Evolutionary conservation across 768 basidiomycete species (phyloP), one percentile per base, ranked within the genome.

Genomic region (Boletus fagicola): DNA sequence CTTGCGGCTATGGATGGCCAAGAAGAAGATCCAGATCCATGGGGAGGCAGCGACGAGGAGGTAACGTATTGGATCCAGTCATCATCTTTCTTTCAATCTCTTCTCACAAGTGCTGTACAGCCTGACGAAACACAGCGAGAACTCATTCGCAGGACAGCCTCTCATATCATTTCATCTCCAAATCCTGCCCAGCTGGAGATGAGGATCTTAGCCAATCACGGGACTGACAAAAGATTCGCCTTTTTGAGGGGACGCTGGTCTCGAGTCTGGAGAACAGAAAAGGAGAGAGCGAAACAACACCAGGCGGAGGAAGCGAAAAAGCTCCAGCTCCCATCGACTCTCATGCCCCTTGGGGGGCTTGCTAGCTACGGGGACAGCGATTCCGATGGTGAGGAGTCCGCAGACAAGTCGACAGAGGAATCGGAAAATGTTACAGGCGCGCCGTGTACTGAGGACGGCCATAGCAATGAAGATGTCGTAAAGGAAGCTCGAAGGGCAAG

Each of bases 161-260:
- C 68, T 13, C 89, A 92, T 58, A 72, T 95, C 33, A 66, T 80
- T 26, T 72, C 83, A 8, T 88, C 92, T 1, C 83, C 87, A 2
- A 93, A 94, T 64, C 82, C 90, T 16, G 83, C 86, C 0, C 85
- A 93, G 60, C 78, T 96, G 24, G 92, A 94, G 70, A 85, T 94
- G 80, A 83, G 93, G 7, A 94, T 97, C 63, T 76, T 96, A 16
- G 87, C 94, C 11, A 93, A 96, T 63, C 83, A 95, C 65, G 88
- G 91, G 0, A 74, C 77, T 13, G 92, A 96, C 68, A 75, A 77
- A 45, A 80, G 90, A 7, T 95, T 97, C 66, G 83, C 86, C 1
- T 95, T 95, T 70, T 71, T 96, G 45, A 80, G 85, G 35, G 93
- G 93, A 2, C 75, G 90, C 24, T 94, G 89, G 86, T 77, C 78